A percentile compares a stretch with the other conserved stretches of the same genome.
phyloP scores from a whole-genome alignment of 495 filamentous ascomycete genomes.

The Astrothelium subdiscretum region DNA sequence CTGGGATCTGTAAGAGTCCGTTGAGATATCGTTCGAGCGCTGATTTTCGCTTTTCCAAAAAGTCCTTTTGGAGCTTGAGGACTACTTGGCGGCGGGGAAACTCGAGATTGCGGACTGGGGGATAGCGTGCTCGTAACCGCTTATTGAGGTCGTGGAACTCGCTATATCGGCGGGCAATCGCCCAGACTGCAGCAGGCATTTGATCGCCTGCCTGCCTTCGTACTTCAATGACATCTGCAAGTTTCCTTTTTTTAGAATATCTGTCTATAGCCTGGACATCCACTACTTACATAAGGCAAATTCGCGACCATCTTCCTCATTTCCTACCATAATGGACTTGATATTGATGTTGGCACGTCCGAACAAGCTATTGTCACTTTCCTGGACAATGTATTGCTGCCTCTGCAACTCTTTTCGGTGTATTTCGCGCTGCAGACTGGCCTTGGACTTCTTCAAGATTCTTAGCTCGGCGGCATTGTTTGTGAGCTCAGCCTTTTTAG shows the following conservation, averaged over 20 bases:
- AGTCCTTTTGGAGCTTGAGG: conserved; percentile 92
- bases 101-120: conserved; percentile 75
- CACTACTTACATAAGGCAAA: conserved; percentile 63
- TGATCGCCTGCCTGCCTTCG: conserved; percentile 67
- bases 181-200: conserved; percentile 36
- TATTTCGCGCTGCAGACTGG: conserved; percentile 84
- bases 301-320: conserved; percentile 84
- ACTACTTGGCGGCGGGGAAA: conserved; percentile 87
- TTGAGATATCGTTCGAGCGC: conserved; percentile 79
- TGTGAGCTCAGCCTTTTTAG: conserved; percentile 87
- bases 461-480: conserved; percentile 90
- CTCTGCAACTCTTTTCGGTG: conserved; percentile 89
- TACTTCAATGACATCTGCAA: conserved; percentile 75
- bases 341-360: conserved; percentile 82
- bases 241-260: conserved; percentile 1
- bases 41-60: conserved; percentile 74
- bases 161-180: conserved; percentile 53
- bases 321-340: conserved; percentile 82
- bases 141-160: conserved; percentile 96
- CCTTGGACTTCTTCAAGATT: conserved; percentile 87
- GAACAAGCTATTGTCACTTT: conserved; percentile 95
- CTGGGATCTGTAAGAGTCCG: conserved; percentile 72
- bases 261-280: background rate
- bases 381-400: conserved; percentile 94
- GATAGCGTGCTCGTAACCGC: conserved; percentile 69